Evolutionary conservation across 352 stramenopile genomes (phyloP).

Genomic region (Globisporangium cederbergense): DNA sequence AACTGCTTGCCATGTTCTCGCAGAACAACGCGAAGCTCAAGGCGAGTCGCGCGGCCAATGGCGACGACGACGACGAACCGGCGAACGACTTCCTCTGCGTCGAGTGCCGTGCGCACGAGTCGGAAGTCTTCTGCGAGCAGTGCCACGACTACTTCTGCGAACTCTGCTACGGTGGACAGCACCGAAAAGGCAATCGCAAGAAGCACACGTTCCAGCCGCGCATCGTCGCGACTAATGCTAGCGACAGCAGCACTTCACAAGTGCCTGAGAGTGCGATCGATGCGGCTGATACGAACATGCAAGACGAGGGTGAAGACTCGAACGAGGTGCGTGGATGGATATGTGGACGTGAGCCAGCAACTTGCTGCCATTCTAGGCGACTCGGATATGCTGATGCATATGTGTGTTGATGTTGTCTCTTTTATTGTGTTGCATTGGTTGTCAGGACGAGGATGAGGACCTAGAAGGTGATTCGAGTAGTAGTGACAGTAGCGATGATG

Average conservation of each 20-base stretch:
- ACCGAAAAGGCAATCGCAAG: conserved; percentile 80
- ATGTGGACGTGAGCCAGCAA: not conserved
- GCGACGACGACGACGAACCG: conserved; percentile 18
- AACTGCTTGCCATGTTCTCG: conserved; percentile 48
- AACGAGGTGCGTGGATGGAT: conserved; percentile 10
- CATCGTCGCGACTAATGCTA: conserved; percentile 22
- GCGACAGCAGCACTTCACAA: not conserved
- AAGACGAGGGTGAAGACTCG: conserved; percentile 18
- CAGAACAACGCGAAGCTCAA: conserved; percentile 18
- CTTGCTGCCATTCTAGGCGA: not conserved
- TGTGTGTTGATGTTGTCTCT: not conserved
- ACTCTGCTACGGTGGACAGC: conserved; percentile 78
- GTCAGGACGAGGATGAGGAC: conserved; percentile 25
- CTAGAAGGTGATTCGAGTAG: conserved; percentile 39
- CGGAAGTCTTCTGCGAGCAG: conserved; percentile 83
- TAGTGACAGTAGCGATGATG: conserved; percentile 32
- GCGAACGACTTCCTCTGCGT: conserved; percentile 56
- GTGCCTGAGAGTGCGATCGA: not conserved
- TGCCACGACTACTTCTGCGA: conserved; percentile 89
- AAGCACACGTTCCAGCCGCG: conserved; percentile 76
- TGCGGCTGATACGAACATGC: conserved; percentile 11
- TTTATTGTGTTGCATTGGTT: not conserved
- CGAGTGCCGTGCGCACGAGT: conserved; percentile 64
- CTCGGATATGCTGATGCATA: not conserved
- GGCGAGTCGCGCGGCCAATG: conserved; percentile 14